Base-by-base conservation (phyloP, 2,329 filamentous ascomycete species). In the Fusarium kyushuense region DNA sequence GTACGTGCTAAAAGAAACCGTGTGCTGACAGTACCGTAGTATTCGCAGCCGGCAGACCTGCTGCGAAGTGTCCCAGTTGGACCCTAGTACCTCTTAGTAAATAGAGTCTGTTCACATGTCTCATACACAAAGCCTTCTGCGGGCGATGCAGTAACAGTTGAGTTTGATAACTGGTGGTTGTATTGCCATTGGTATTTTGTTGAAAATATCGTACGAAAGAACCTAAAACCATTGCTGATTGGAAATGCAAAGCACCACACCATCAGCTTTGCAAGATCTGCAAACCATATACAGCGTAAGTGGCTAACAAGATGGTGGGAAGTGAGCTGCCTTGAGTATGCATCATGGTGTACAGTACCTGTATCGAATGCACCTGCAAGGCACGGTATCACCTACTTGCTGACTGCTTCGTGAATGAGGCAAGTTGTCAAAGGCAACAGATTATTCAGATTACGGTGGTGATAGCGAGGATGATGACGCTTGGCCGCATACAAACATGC, bases 171-270 rank as follows among this genome's bases (percentile, higher is more conserved):
- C 19, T 32, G 36, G 25, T 36, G 52, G 23, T 40, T 35, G 46
- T 32, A 61, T 53, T 25, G n/a, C 42, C 36, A 61, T 53, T 25
- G n/a, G 46, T 33, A 51, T 29, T 25, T 59, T 13, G 41, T 48
- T 36, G 29, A n/a, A 36, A 21, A 62, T 40, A 49, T 51, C 35
- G 7, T 55, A 63, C 43, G 36, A 62, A 47, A 38, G 65, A 52
- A 49, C 55, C 61, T 35, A 58, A 54, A 45, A 33, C 35, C n/a
- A 38, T 43, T 17, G 29, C 35, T 47, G 63, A 69, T 45, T 38
- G 40, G 49, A 69, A 63, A 66, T 32, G 55, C 23, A 17, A 49
- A 36, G n/a, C 49, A 32, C 49, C 62, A 63, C 62, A 48, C 53
- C 65, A 63, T 47, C 41, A 47, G 36, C 30, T 54, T 48, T 64